Base-by-base conservation (phyloP, 2,329 filamentous ascomycete genomes). In the Ophiostoma angusticollis region DNA sequence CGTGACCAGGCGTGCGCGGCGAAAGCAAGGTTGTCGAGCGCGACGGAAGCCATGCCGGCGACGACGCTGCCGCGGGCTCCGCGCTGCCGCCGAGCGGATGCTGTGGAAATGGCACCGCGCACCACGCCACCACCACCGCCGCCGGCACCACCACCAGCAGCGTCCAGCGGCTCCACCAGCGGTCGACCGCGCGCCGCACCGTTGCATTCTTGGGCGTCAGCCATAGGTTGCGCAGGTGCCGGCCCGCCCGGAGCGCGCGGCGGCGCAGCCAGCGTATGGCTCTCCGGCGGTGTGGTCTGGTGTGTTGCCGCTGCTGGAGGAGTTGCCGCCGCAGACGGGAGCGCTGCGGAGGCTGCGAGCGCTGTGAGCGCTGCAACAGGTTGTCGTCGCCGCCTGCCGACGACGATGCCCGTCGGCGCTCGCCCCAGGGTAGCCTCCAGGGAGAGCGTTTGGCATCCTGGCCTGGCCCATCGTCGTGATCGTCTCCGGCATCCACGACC, bases 141-240 rank as follows among this genome's bases (percentile, higher is more conserved):
- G 77, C 75, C 3, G 77, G 77, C 50, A 80, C 52, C 39, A 78
- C 56, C 28, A 79, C 70, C 54, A 80, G 54, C 29, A 77, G 58
- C 2, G 64, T 62, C 64, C 76, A 79, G 25, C 77, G 65, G 47
- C 61, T 68, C 68, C 72, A 80, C 77, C 77, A 81, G 42, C 60
- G 65, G 46, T 73, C 68, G 18, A 79, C 68, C 16, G 74, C 64
- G 43, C 63, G 64, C 52, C 63, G 70, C 19, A 80, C 75, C 4
- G 70, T 70, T 22, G 58, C 56, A 48, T 76, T 70, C 54, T 66
- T 67, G 31, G 77, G 77, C 44, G 70, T 67, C 37, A 81, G 62
- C 68, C 75, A 78, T 4, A 78, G 59, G 51, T 78, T 66, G 42
- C 64, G 56, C 33, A 68, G 48, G 40, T 50, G 55, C 23, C 57